A percentile compares a stretch with the other conserved stretches of the same genome.
These are phyloP conservation scores for Solanum lignicaule DNA, from an alignment of 257 asterid species.

Conservation along the genomic window DNA sequence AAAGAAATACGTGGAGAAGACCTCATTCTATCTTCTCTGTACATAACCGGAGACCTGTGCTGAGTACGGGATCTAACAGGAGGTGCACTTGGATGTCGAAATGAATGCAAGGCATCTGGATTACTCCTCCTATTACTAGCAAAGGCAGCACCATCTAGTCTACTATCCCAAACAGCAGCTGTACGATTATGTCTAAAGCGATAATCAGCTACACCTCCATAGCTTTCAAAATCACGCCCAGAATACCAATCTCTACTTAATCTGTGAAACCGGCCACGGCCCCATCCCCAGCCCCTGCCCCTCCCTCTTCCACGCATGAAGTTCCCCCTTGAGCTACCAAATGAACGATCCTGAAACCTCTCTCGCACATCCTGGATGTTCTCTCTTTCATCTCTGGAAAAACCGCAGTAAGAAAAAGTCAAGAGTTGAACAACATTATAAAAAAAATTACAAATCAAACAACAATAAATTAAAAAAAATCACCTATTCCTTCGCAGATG, in stretches of 20 bases:
- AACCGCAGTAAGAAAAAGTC: conserved; percentile 9
- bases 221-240: conserved; percentile 41
- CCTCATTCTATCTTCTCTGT: conserved; percentile 53
- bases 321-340: conserved; percentile 38
- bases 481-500: conserved; percentile 57
- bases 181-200: conserved; percentile 41
- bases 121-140: conserved; percentile 33
- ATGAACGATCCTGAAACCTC: conserved; percentile 35
- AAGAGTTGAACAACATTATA: neutral
- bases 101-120: neutral
- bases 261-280: conserved; percentile 28
- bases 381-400: conserved; percentile 57
- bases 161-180: conserved; percentile 21
- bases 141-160: conserved; percentile 24
- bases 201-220: conserved; percentile 32
- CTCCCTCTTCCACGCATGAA: conserved; percentile 67
- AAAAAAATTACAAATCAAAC: neutral
- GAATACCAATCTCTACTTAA: conserved; percentile 31
- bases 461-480: conserved; percentile 4
- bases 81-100: conserved; percentile 4
- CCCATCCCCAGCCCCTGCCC: no score
- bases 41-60: conserved; percentile 42
- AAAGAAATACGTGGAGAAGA: conserved; percentile 56
- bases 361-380: conserved; percentile 30
- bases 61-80: conserved; percentile 49